phyloP scores from a whole-genome alignment of 495 filamentous ascomycete species.

The Lasiosphaeria miniovina region DNA sequence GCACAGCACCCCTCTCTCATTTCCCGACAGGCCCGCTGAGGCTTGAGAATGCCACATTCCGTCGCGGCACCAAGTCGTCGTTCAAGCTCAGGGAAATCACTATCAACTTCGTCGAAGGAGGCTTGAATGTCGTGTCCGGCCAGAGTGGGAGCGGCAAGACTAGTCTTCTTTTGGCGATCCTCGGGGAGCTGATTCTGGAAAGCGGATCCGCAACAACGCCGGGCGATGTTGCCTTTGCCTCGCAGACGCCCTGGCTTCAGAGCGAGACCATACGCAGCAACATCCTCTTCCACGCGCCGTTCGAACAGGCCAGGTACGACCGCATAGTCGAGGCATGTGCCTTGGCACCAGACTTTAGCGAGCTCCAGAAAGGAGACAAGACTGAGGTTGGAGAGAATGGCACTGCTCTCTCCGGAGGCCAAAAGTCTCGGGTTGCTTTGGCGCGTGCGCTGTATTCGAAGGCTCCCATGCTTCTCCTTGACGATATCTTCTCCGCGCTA shows the following conservation, averaged over 20 bases:
- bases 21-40: slow-evolving; percentile 43
- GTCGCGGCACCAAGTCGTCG: slow-evolving; percentile 41
- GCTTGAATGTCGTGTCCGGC: slow-evolving; percentile 51
- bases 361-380: slow-evolving; percentile 43
- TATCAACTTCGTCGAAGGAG: slow-evolving; percentile 48
- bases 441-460: slow-evolving; percentile 68
- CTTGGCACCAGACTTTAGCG: slow-evolving; percentile 56
- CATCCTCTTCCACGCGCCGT: slow-evolving; percentile 53
- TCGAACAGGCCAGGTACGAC: slow-evolving; percentile 49
- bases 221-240: slow-evolving; percentile 52
- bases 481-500: slow-evolving; percentile 67
- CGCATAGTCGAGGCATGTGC: slow-evolving; percentile 63
- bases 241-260: slow-evolving; percentile 56
- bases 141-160: slow-evolving; percentile 63
- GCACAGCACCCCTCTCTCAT: slow-evolving; percentile 36
- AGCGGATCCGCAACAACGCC: slow-evolving; percentile 43
- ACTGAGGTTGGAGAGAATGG: slow-evolving; percentile 69
- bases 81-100: slow-evolving; percentile 48
- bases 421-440: slow-evolving; percentile 66
- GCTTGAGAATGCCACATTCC: slow-evolving; percentile 41
- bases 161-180: slow-evolving; percentile 57
- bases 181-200: slow-evolving; percentile 57
- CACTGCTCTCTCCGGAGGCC: slow-evolving; percentile 65
- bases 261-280: slow-evolving; percentile 55
- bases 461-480: slow-evolving; percentile 59